Conservation (phyloP, 2,329 filamentous ascomycete species). For the Aspergillus aculeatus region DNA sequence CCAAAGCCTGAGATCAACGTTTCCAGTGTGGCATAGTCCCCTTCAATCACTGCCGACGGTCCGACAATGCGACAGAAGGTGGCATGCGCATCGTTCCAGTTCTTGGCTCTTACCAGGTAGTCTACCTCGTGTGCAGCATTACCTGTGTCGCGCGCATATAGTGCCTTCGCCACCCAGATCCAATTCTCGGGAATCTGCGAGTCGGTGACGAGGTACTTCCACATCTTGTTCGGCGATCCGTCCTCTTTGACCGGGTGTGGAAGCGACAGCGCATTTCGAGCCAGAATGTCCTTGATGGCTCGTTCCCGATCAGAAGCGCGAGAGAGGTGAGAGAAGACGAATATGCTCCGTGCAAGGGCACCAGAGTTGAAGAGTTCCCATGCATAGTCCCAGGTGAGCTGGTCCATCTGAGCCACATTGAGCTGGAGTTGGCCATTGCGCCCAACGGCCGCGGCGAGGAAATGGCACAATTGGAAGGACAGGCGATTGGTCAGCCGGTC, state of each 20-base stretch:
- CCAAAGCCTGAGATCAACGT: conserved; percentile 70
- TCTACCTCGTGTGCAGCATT: conserved; percentile 71
- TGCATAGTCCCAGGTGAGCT: conserved; percentile 63
- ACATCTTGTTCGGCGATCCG: conserved; percentile 45
- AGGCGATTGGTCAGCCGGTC: conserved; percentile 73
- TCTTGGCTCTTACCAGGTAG: conserved; percentile 74
- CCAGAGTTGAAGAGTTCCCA: conserved; percentile 53
- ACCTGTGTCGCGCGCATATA: conserved; percentile 72
- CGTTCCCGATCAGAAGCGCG: conserved; percentile 61
- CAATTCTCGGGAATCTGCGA: conserved; percentile 72
- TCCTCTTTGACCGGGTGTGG: conserved; percentile 55
- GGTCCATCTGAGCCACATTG: conserved; percentile 62
- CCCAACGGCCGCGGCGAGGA: conserved; percentile 51
- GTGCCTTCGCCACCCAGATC: conserved; percentile 84
- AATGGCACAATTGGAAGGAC: conserved; percentile 79
- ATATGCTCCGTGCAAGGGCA: conserved; percentile 69
- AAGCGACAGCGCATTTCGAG: conserved; percentile 67
- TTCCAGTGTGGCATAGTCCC: conserved; percentile 70
- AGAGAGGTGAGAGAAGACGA: conserved; percentile 75
- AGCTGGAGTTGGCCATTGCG: conserved; percentile 53
- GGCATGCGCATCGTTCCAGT: conserved; percentile 77
- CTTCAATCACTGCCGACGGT: conserved; percentile 76
- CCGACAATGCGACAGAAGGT: conserved; percentile 80
- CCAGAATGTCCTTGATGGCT: conserved; percentile 70
- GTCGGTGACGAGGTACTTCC: conserved; percentile 60